Base-by-base conservation (phyloP, 139 green algal genomes). In the Chlamydomonas sp. region DNA sequence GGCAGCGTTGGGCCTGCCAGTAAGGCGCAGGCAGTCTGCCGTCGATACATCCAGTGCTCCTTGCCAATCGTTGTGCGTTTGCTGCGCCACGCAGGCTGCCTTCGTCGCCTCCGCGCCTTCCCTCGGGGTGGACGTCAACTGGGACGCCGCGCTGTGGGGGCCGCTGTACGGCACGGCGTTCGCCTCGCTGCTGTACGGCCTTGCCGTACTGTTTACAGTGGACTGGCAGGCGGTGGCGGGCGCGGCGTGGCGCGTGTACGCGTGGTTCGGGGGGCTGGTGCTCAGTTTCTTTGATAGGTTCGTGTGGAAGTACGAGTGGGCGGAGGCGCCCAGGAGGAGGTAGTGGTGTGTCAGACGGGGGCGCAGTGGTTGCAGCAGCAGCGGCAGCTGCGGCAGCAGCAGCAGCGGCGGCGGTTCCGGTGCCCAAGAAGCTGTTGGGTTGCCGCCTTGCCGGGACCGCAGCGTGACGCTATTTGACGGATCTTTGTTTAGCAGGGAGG, bases 261-360 rank as follows among this genome's bases (percentile, higher is more conserved):
- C 3, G 12, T 81, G 74, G 83, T 9, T 63, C 0, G 73, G 14
- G 4, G 72, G 18, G 4, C 62, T 74, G n/a, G 62, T 80, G 62
- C 16, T 80, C 16, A 17, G 1, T 7, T 81, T 88, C 63, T 81
- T 81, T 14, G 71, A 88, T 15, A 15, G 73, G 14, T 88, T 88
- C 20, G 74, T 88, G 7, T 88, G 63, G 63, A 88, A 76, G 83
- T 81, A 73, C 49, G 82, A 87, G 17, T 87, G 82, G 82, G 80
- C 67, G 14, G 20, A 12, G 8, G 8, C 63, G 63, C 10, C 63
- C 8, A 12, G 8, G 8, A 12, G 8, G 8, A 68, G 63, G 63
- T 12, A 8, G 63, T 8, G 63, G 8, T 12, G 8, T 68, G 63
- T 8, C 8, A 8, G 8, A 12, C 8, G 63, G 63, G 8, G 10